Evolutionary conservation across 2,329 filamentous ascomycete genomes (phyloP), one percentile per base, ranked within the genome.

Genomic region (Lecanoromycetidae sp.): DNA sequence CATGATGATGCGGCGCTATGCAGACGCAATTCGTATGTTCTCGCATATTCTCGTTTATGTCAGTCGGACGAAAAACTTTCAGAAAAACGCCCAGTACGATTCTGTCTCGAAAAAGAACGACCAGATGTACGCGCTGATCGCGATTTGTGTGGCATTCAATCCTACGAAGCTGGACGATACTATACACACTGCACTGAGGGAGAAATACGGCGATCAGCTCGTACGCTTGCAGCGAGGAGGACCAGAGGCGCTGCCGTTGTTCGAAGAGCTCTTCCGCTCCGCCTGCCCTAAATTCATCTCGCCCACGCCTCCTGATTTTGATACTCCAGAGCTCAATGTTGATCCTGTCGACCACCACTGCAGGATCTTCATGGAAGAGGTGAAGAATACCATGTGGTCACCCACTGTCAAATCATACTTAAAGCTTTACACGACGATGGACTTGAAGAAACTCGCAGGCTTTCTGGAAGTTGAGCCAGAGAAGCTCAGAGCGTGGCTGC

Each of bases 1-100:
- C 82, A 96, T 98, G 90, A 98, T 98, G 91, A 94, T 96, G 86
- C 87, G 91, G 72, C 86, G 91, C 65, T 98, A 98, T 66, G 86
- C 87, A 69, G 91, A 98, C 69, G 91, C 91, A 67, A 95, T 98
- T 72, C 87, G 90, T 76, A 94, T 95, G 83, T 98, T 98, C 80
- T 94, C 86, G 76, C 91, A 98, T 77, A 98, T 98, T 68, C 80
- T 98, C 60, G 84, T 98, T 71, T 98, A 96, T 71, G 88, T 98
- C 57, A 94, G 87, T 58, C 78, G 91, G 61, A 98, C 91, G 63
- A 98, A 98, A 84, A 96, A 96, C 77, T 96, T 96, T 80, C 91
- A 98, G 72, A 98, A 96, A 81, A 94, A 88, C 66, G 84, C 85
- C 23, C 84, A 94, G 72, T 96, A 94, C 72, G 91, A 98, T 68